Evolutionary conservation across 1,139 yeast species (phyloP).

Genomic region (Lodderomyces orthopsilosis): DNA sequence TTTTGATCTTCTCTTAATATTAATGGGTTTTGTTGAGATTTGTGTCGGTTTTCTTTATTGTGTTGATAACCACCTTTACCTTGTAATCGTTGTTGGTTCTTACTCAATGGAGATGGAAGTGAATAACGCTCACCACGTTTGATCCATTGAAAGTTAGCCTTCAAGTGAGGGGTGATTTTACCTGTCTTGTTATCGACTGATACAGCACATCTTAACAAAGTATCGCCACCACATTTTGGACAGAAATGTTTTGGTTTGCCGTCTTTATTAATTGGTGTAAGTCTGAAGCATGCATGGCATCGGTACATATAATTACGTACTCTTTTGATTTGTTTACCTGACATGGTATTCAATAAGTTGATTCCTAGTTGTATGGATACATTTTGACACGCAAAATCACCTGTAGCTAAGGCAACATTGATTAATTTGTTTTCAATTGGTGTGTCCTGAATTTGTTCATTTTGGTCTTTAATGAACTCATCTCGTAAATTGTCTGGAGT

Average conservation of each 20-base stretch:
- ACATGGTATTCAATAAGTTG: conserved; percentile 77
- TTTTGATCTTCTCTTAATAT: conserved; percentile 89
- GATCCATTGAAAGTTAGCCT: conserved; percentile 91
- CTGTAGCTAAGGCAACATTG: conserved; percentile 84
- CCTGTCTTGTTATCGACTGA: conserved; percentile 80
- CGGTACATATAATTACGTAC: conserved; percentile 91
- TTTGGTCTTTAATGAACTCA: conserved; percentile 63
- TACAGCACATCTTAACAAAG: conserved; percentile 86
- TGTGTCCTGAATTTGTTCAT: conserved; percentile 39
- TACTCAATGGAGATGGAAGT: conserved; percentile 68
- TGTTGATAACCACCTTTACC: conserved; percentile 78
- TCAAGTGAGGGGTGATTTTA: conserved; percentile 82
- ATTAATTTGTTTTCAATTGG: conserved; percentile 28
- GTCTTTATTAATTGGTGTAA: conserved; percentile 72
- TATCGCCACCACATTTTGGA: conserved; percentile 93
- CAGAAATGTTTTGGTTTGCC: conserved; percentile 86
- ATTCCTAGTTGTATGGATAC: conserved; percentile 89
- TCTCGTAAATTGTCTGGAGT: conserved; percentile 80
- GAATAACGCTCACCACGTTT: conserved; percentile 82
- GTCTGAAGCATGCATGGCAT: conserved; percentile 93
- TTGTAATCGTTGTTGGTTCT: conserved; percentile 55
- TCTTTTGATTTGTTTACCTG: conserved; percentile 81
- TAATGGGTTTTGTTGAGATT: conserved; percentile 49
- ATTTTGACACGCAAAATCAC: conserved; percentile 97
- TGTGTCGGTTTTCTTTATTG: conserved; percentile 56